phyloP scores from a whole-genome alignment of 2,329 filamentous ascomycete genomes.

The Aspergillus carbonarius region DNA sequence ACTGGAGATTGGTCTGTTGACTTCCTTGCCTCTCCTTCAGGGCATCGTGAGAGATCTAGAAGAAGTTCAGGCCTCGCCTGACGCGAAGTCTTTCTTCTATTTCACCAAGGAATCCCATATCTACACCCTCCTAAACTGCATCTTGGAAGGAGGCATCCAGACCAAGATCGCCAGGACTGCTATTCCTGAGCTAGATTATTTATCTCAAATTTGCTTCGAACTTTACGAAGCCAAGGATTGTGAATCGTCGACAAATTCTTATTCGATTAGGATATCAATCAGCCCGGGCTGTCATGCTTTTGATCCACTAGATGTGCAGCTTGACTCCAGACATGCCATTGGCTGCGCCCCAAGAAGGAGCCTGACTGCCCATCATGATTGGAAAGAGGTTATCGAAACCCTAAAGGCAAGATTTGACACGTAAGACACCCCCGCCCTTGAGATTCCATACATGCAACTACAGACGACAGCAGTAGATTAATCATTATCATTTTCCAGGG shows the following conservation, averaged over 20 bases:
- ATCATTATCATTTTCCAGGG: slow-evolving; percentile 28
- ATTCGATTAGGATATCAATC: slow-evolving; percentile 94
- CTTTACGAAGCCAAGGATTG: slow-evolving; percentile 91
- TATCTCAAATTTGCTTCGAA: slow-evolving; percentile 97
- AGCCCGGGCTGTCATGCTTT: slow-evolving; percentile 95
- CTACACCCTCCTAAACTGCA: slow-evolving; percentile 96
- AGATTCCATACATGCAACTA: not conserved
- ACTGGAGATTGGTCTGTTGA: slow-evolving; percentile 95
- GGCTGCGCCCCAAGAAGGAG: slow-evolving; percentile 88
- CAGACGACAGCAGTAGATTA: slow-evolving; percentile 8
- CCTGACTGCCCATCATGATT: slow-evolving; percentile 86
- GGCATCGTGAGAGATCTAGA: slow-evolving; percentile 97
- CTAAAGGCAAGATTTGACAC: slow-evolving; percentile 92
- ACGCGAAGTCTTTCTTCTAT: slow-evolving; percentile 96
- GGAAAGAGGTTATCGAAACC: slow-evolving; percentile 96
- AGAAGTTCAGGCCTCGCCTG: slow-evolving; percentile 91
- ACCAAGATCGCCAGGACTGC: slow-evolving; percentile 95
- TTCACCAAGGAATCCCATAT: slow-evolving; percentile 99
- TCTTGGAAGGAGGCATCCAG: slow-evolving; percentile 92
- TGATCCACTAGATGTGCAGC: slow-evolving; percentile 91
- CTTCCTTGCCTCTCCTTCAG: slow-evolving; percentile 86
- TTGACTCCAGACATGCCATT: slow-evolving; percentile 95
- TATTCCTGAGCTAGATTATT: slow-evolving; percentile 95
- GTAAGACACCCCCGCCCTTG: slow-evolving; percentile 54
- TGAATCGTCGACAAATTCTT: slow-evolving; percentile 76